Base-by-base conservation (phyloP, 257 asterid genomes). In the Capsicum baccatum region DNA sequence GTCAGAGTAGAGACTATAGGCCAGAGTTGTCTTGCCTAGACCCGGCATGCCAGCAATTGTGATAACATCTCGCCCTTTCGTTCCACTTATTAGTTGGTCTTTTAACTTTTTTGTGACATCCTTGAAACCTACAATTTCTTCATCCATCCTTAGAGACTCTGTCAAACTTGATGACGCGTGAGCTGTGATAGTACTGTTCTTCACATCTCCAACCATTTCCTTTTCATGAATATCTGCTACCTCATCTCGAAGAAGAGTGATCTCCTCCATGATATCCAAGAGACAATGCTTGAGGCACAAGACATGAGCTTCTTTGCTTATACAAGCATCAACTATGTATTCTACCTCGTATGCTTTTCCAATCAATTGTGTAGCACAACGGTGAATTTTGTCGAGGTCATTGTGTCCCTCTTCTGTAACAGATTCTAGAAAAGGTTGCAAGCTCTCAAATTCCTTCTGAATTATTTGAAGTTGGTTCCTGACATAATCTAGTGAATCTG, bases 251-350 rank as follows among this genome's bases (percentile, higher is more conserved):
- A 39, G 4, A 52, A n/a, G 33, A 42, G 16, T 4, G 3, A 47
- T 16, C 8, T 19, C 37, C 37, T 39, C 15, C 4, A 81, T 44
- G 37, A 87, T 55, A 12, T 74, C 52, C 42, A 56, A 17, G 39
- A 88, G 79, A 85, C 84, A 71, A 6, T 9, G 42, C 59, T 8
- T 13, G 71, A 82, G 33, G 59, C 85, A 83, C 85, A 79, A 44
- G 55, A 58, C 35, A 56, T 79, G 79, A 56, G 47, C 8, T n/a
- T 71, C 3, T 52, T 52, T 9, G 56, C 56, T 52, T 52, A 52
- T 52, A 3, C 14, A 52, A 9, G 3, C 13, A 9, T 10, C 56
- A 52, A 52, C 56, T 9, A 52, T 9, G 14, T 52, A 52, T 52
- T 52, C 56, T 9, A 52, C 56, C 14, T 52, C 56, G 9, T 52